phyloP scores from a whole-genome alignment of 768 basidiomycete genomes.

The Tulasnella sp. region DNA sequence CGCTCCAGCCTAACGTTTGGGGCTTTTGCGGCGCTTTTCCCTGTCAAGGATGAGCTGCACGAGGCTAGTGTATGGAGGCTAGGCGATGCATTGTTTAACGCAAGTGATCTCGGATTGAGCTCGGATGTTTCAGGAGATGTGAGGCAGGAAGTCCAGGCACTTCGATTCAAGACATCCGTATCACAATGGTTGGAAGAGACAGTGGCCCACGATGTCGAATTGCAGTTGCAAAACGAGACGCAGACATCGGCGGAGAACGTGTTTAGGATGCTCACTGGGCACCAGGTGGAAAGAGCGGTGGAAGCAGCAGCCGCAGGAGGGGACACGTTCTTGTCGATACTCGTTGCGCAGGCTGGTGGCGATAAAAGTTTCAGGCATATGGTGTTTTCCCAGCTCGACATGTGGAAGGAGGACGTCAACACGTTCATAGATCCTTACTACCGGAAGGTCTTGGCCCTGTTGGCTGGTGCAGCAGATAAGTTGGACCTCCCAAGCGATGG shows the following conservation, averaged over 20 bases:
- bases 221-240: slow-evolving; percentile 39
- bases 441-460: slow-evolving; percentile 70
- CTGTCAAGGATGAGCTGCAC: slow-evolving; percentile 55
- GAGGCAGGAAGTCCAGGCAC: slow-evolving; percentile 44
- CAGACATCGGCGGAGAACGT: slow-evolving; percentile 39
- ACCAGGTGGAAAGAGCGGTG: slow-evolving; percentile 79
- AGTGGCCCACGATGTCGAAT: slow-evolving; percentile 58
- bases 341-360: slow-evolving; percentile 79
- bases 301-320: slow-evolving; percentile 61
- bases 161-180: slow-evolving; percentile 69
- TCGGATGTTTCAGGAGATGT: slow-evolving; percentile 48
- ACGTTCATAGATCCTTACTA: slow-evolving; percentile 54
- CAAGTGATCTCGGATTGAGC: slow-evolving; percentile 54
- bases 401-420: slow-evolving; percentile 76
- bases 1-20: slow-evolving; percentile 58
- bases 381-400: slow-evolving; percentile 58
- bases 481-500: slow-evolving; percentile 39
- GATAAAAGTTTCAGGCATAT: slow-evolving; percentile 65
- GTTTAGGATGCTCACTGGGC: slow-evolving; percentile 74
- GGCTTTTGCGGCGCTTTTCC: slow-evolving; percentile 64
- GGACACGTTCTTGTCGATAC: slow-evolving; percentile 75
- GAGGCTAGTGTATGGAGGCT: slow-evolving; percentile 82
- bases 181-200: slow-evolving; percentile 76
- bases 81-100: slow-evolving; percentile 81
- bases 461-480: slow-evolving; percentile 60